Evolutionary conservation across 2,329 filamentous ascomycete species (phyloP).

Genomic region (Berkeleyomyces basicola): DNA sequence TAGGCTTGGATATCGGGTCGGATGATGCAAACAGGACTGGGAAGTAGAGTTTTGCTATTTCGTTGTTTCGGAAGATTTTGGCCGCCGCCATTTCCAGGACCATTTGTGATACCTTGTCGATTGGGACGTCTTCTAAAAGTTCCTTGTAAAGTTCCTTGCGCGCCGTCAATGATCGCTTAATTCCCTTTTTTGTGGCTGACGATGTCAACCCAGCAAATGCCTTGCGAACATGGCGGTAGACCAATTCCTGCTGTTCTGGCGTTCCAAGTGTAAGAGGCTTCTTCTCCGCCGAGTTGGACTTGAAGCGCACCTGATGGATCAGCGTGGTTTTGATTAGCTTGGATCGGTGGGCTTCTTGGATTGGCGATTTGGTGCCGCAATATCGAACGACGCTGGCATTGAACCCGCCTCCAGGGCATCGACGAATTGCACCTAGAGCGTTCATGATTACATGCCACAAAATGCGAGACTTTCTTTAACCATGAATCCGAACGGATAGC

Average conservation of each 20-base stretch:
- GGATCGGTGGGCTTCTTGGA: background rate
- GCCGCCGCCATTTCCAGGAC: slow-evolving; percentile 3
- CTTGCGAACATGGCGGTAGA: slow-evolving; percentile 7
- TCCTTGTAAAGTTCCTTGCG: background rate
- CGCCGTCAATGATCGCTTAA: background rate
- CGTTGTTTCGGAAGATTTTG: slow-evolving; percentile 4
- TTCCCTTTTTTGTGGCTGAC: background rate
- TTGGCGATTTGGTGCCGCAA: background rate
- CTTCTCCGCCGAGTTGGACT: background rate
- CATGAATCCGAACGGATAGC: background rate
- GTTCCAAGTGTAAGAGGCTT: background rate
- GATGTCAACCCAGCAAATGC: background rate
- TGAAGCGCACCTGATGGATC: background rate
- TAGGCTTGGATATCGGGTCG: background rate
- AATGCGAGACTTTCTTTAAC: no score
- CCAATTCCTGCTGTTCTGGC: background rate
- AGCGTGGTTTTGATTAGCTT: background rate
- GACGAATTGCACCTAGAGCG: background rate
- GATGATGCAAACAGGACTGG: background rate
- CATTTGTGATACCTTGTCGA: slow-evolving; percentile 3
- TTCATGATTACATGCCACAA: background rate
- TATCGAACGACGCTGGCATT: background rate
- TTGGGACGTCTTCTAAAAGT: background rate
- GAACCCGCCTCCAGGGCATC: background rate
- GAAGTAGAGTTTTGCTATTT: slow-evolving; percentile 1